Base-by-base conservation (phyloP, 176 grass and related monocot genomes). In the Chrysopogon serrulatus region DNA sequence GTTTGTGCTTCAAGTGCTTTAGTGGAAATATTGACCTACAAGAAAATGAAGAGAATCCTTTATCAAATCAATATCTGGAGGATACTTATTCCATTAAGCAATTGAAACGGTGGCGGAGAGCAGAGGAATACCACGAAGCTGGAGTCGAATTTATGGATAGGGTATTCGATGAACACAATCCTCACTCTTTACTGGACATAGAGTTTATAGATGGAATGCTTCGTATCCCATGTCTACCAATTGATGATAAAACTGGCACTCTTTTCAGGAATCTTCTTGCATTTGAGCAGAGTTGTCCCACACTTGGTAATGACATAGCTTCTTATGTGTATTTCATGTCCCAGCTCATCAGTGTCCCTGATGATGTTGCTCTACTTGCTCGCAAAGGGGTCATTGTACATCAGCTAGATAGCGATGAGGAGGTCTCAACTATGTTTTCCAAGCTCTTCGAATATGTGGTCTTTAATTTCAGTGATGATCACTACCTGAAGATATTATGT, bases 341-440 rank as follows among this genome's bases (percentile, higher is more conserved):
- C 23, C 37, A 51, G 21, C 61, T 85, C 5, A 44, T 85, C 30
- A 76, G 71, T 35, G 63, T 65, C 15, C 23, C 71, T 17, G 82
- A 85, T 12, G 82, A 85, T 67, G 82, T 85, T 24, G 15, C 69
- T 16, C 53, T 85, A 23, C 69, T 85, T 18, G 1, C 40, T 37
- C 45, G 45, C 4, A 85, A 76, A 85, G 82, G 82, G 3, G 32
- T 85, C 0, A 85, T 85, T 36, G 61, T 56, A 16, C 71, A 85
- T 65, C 35, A 33, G 0, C 39, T 85, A 12, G 12, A 56, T 53
- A 85, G 68, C 16, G 82, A 85, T 33, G 63, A 85, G 61, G 82
- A 66, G 56, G 82, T 85, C 0, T 33, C 69, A 26, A 17, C 6
- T 37, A n/a, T 85, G 21, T 77, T 85, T 0, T 1, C 53, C 5